A percentile compares a stretch with the other conserved stretches of the same genome.
These are phyloP conservation scores for Pochonia chlamydosporia DNA, from an alignment of 2,329 filamentous ascomycete species.

Conservation along the genomic window DNA sequence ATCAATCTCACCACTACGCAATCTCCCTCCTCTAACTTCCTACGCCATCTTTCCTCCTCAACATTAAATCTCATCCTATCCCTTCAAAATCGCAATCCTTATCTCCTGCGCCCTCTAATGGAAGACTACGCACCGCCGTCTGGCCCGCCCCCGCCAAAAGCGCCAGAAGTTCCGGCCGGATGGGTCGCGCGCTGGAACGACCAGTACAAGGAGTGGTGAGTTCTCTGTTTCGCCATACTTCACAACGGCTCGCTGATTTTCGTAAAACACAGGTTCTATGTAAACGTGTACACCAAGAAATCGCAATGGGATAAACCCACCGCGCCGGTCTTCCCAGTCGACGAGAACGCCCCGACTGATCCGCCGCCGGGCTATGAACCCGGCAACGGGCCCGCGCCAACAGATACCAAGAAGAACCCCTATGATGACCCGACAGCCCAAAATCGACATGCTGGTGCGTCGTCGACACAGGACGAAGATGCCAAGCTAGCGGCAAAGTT, in stretches of 20 bases:
- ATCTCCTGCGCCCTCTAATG: constrained; percentile 29
- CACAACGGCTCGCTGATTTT: too few species aligned
- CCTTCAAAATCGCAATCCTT: neutral
- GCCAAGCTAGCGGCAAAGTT: constrained; percentile 69
- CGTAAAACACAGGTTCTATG: constrained; percentile 86
- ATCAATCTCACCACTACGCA: too few species aligned
- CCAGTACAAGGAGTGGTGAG: constrained; percentile 77
- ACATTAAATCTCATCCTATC: neutral
- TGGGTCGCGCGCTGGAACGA: constrained; percentile 85
- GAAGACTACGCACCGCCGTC: constrained; percentile 47
- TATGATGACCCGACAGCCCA: constrained; percentile 42
- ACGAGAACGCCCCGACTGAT: constrained; percentile 41
- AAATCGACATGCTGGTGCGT: constrained; percentile 23
- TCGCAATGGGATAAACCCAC: constrained; percentile 89
- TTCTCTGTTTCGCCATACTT: constrained; percentile 1
- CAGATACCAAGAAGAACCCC: constrained; percentile 64
- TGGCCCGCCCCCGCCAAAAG: constrained; percentile 52
- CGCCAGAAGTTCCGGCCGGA: constrained; percentile 59
- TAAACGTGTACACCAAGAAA: constrained; percentile 80
- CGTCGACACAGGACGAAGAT: constrained; percentile 52
- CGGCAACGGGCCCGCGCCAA: constrained; percentile 30
- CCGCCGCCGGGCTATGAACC: constrained; percentile 63
- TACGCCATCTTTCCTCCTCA: too few species aligned
- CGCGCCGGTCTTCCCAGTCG: constrained; percentile 53
- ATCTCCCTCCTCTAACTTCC: too few species aligned